Evolutionary conservation across 495 filamentous ascomycete species (phyloP).

Genomic region (Xylaria intraflava): DNA sequence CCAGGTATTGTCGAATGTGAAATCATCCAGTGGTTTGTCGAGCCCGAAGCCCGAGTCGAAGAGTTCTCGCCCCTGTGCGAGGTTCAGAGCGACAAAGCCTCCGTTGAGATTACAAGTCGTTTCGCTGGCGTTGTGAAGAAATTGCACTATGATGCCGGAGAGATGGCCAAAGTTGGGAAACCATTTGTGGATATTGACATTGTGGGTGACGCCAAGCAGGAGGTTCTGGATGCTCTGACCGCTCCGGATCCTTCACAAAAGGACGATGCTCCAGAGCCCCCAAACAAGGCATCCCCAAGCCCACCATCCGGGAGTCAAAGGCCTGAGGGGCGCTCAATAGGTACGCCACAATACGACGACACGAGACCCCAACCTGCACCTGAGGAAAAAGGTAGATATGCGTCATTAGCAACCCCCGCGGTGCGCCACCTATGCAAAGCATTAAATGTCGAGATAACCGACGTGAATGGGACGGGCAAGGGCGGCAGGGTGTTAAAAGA

Average conservation of each 20-base stretch:
- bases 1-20: slow-evolving; percentile 95
- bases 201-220: slow-evolving; percentile 43
- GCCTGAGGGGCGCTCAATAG: slow-evolving; percentile 7
- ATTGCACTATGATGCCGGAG: slow-evolving; percentile 89
- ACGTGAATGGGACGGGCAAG: slow-evolving; percentile 79
- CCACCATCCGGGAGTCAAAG: slow-evolving; percentile 9
- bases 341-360: slow-evolving; percentile 1
- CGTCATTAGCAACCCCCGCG: slow-evolving; percentile 80
- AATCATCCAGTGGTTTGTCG: slow-evolving; percentile 99
- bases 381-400: slow-evolving; percentile 45
- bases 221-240: slow-evolving; percentile 39
- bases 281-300: slow-evolving; percentile 19
- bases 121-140: slow-evolving; percentile 96
- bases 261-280: slow-evolving; percentile 14
- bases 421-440: slow-evolving; percentile 83
- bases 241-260: slow-evolving; percentile 23
- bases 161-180: slow-evolving; percentile 91
- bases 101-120: slow-evolving; percentile 95
- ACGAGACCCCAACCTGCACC: slow-evolving; percentile 8
- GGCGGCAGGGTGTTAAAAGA: slow-evolving; percentile 90
- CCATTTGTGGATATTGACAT: slow-evolving; percentile 76
- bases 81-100: slow-evolving; percentile 96
- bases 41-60: slow-evolving; percentile 90
- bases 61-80: slow-evolving; percentile 98
- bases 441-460: slow-evolving; percentile 63